These are phyloP conservation scores for Cryptococcus neoformans DNA, from an alignment of 1,284 basidiomycete genomes.

Conservation along the genomic window DNA sequence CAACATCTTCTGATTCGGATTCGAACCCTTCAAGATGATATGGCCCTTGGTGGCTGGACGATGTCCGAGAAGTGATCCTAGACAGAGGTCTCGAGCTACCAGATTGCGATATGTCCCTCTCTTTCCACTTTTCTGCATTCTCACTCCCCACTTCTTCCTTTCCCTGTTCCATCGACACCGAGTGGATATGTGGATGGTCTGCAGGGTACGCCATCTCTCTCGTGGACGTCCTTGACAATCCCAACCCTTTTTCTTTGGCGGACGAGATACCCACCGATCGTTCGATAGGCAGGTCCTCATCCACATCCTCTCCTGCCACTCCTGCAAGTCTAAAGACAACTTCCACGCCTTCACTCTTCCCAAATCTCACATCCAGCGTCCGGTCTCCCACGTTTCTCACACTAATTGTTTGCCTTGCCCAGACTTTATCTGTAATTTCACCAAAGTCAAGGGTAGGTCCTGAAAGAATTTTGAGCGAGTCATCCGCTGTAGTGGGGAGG, in stretches of 20 bases:
- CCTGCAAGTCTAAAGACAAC: constrained; percentile 52
- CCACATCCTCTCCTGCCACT: constrained; percentile 45
- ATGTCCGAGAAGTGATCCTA: constrained; percentile 33
- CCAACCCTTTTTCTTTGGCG: not conserved
- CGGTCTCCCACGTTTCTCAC: constrained; percentile 52
- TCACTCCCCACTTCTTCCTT: not conserved
- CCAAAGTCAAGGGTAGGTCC: constrained; percentile 53
- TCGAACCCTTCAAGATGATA: constrained; percentile 20
- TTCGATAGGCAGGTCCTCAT: constrained; percentile 35
- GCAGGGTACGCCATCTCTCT: not conserved
- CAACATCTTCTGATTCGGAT: constrained; percentile 36
- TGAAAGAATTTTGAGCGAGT: constrained; percentile 49
- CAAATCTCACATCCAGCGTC: constrained; percentile 51
- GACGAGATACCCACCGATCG: constrained; percentile 6
- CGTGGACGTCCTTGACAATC: constrained; percentile 15
- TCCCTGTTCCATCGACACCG: not conserved
- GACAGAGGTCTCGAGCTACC: constrained; percentile 37
- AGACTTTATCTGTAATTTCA: constrained; percentile 51
- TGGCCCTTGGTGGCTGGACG: constrained; percentile 20
- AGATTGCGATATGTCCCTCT: constrained; percentile 24
- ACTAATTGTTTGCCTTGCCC: constrained; percentile 51
- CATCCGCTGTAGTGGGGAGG: constrained; percentile 39
- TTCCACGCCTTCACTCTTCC: constrained; percentile 48
- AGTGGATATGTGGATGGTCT: not conserved
- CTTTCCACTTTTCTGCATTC: not conserved